Evolutionary conservation across 1,139 yeast genomes (phyloP), one percentile per base, ranked within the genome.

Genomic region (Barnettozyma hawaiiensis): DNA sequence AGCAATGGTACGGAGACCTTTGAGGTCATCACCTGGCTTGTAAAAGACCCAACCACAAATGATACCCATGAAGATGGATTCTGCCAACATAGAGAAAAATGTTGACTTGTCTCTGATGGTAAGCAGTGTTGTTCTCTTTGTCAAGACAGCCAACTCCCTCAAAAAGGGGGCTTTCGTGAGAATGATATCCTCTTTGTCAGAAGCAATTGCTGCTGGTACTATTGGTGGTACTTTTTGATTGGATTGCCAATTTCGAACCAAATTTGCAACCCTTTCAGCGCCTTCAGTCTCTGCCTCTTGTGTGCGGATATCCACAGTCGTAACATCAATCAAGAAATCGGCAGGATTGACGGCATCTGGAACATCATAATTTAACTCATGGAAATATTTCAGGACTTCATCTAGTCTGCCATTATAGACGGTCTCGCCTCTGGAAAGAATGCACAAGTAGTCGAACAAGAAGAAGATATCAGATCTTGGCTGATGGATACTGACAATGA

Each of bases 401-500:
- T 52, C 52, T 37, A 78, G 70, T 20, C 65, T 58, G 3, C 89
- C 92, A 43, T 71, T 74, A 57, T 75, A 84, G 1, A 82, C 80
- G 16, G 78, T 61, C 31, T 78, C 66, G 1, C 92, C 86, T 42
- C 76, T 67, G 0, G 95, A 76, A 31, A 87, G 63, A n/a, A 87
- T 70, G 44, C 90, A 75, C 4, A 86, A 67, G 39, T 75, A 70
- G 59, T 87, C 95, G 53, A 87, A 82, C 35, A 85, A 61, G 33
- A 62, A 58, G 52, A 73, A 71, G 37, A 86, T 84, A 58, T 86
- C 96, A 0, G 89, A 77, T 41, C 96, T 64, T 1, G 96, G 96
- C 58, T 87, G 96, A 58, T 87, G 96, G 37, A 87, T 83, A 34
- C 89, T 80, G 61, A 85, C 66, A 3, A 87, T 69, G 26, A 87